Conservation (phyloP, 2,329 filamentous ascomycete genomes). For the Xylariaceae sp. region DNA sequence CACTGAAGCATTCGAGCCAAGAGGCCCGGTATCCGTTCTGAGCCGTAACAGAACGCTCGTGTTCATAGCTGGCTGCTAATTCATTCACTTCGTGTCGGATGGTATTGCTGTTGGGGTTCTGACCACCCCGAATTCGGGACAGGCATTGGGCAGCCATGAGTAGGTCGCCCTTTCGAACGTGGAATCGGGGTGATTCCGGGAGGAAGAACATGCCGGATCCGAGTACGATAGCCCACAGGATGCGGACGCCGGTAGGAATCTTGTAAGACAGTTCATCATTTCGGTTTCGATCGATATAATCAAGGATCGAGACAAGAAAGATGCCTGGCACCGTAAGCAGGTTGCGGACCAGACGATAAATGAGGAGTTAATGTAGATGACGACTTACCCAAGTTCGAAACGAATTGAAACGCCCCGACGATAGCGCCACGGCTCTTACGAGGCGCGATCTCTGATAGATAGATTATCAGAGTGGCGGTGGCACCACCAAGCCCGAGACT, state of each 20-base stretch:
- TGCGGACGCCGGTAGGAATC: constrained; percentile 75
- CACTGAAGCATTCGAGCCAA: constrained; percentile 65
- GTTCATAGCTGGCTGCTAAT: constrained; percentile 84
- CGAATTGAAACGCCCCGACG: constrained; percentile 80
- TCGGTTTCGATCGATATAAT: constrained; percentile 63
- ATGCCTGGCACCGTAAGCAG: constrained; percentile 36
- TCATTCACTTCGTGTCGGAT: constrained; percentile 76
- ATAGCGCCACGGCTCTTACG: constrained; percentile 72
- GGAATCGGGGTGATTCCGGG: constrained; percentile 82
- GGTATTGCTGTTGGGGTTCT: constrained; percentile 65
- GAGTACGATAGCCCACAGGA: constrained; percentile 74
- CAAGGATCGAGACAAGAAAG: constrained; percentile 66
- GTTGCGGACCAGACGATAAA: neutral
- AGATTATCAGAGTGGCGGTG: constrained; percentile 73
- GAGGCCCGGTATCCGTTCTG: constrained; percentile 57
- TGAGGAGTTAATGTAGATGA: neutral
- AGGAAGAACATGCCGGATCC: constrained; percentile 66
- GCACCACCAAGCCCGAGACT: constrained; percentile 77
- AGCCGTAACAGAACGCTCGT: constrained; percentile 68
- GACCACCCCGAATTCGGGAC: constrained; percentile 61
- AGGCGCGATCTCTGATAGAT: constrained; percentile 79
- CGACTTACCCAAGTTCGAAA: constrained; percentile 62
- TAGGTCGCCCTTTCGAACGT: constrained; percentile 69
- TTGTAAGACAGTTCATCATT: constrained; percentile 65
- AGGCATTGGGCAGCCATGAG: constrained; percentile 59